Percentiles rank a stretch among this genome's conserved stretches.
These are phyloP conservation scores for Cladosporium sp. DNA, from an alignment of 2,329 filamentous ascomycete species.

Conservation along the genomic window DNA sequence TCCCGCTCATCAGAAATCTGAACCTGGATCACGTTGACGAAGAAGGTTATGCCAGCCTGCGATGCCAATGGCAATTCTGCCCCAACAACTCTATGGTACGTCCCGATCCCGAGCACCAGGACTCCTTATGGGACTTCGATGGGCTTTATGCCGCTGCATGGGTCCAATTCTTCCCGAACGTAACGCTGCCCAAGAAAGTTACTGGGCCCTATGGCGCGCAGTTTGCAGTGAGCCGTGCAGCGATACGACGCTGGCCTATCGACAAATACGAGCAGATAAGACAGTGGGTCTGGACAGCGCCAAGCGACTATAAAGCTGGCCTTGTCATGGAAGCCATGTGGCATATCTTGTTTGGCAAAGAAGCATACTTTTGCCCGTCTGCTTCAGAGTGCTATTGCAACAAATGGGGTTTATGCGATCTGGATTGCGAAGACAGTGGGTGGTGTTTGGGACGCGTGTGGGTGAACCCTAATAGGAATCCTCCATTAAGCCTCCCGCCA, in stretches of 20 bases:
- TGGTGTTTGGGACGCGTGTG: background rate
- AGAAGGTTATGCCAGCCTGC: constrained; percentile 26
- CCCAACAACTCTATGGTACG: background rate
- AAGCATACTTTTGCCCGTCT: constrained; percentile 27
- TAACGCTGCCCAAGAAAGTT: background rate
- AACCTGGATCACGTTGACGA: constrained; percentile 20
- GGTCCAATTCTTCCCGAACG: background rate
- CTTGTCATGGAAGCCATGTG: constrained; percentile 57
- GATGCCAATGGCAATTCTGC: constrained; percentile 18
- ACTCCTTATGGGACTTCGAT: background rate
- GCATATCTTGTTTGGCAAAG: constrained; percentile 46
- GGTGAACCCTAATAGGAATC: background rate
- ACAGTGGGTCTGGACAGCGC: background rate
- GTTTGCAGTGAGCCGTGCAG: background rate
- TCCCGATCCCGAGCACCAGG: background rate
- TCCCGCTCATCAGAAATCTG: constrained; percentile 22
- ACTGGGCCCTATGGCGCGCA: background rate
- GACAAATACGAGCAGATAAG: background rate
- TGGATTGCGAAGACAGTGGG: constrained; percentile 7
- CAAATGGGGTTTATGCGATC: constrained; percentile 10
- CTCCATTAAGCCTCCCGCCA: background rate
- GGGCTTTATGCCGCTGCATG: background rate
- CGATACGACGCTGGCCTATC: background rate
- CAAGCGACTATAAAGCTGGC: constrained; percentile 31
- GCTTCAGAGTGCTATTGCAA: constrained; percentile 24